Conservation (phyloP, 208 protist genomes). For the Acanthamoeba lenticulata region DNA sequence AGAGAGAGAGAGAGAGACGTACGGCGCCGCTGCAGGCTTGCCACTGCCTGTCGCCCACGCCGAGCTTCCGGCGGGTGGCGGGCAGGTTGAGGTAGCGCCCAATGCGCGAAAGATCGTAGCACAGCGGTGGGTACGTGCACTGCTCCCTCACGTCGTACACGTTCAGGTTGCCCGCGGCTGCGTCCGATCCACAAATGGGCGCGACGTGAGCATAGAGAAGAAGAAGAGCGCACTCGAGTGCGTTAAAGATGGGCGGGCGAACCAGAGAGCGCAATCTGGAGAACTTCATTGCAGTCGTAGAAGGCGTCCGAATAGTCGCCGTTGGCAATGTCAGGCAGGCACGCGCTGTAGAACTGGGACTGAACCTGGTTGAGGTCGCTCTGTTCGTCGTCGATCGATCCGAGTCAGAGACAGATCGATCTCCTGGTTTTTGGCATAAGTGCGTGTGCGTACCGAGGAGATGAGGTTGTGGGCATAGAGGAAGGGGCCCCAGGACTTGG, state of each 20-base stretch:
- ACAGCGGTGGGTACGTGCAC: constrained; percentile 43
- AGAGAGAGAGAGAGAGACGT: no score
- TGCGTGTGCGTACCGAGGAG: background rate
- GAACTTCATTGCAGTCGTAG: constrained; percentile 58
- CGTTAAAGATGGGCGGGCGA: no score
- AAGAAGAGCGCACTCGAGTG: no score
- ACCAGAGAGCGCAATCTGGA: constrained; percentile 42
- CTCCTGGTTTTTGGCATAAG: no score
- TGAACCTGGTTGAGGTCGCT: constrained; percentile 38
- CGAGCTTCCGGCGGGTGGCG: constrained; percentile 31
- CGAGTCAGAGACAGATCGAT: no score
- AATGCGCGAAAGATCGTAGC: constrained; percentile 49
- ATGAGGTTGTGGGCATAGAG: constrained; percentile 49
- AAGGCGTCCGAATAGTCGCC: constrained; percentile 41
- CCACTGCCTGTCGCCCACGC: constrained; percentile 61
- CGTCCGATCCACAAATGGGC: no score
- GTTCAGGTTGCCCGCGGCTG: constrained; percentile 44
- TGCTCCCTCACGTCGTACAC: constrained; percentile 47
- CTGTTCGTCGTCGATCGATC: background rate
- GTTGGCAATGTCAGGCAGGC: constrained; percentile 34
- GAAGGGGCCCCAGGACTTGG: constrained; percentile 56
- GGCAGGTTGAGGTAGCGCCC: constrained; percentile 55
- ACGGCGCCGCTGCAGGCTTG: constrained; percentile 46
- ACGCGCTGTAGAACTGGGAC: constrained; percentile 29
- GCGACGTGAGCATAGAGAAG: background rate